These are phyloP conservation scores for Vitis rupestris DNA, from an alignment of 164 flowering plant species.

Conservation along the genomic window DNA sequence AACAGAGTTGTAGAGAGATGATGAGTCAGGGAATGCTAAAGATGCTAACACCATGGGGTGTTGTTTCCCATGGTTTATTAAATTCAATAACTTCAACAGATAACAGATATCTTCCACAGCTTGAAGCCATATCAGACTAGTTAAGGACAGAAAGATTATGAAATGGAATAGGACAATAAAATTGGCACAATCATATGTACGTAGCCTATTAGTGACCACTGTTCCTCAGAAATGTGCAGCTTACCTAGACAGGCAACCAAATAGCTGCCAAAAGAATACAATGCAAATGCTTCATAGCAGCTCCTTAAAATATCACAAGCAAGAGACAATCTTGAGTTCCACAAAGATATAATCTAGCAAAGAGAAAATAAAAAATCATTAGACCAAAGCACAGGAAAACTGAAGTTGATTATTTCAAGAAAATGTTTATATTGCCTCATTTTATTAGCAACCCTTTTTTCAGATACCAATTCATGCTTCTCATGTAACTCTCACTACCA, in stretches of 20 bases:
- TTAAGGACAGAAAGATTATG: neutral
- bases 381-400: neutral
- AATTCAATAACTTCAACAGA: neutral
- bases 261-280: slow-evolving; percentile 84
- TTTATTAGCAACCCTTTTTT: too few relatives aligned
- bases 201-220: too few relatives aligned
- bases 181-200: neutral
- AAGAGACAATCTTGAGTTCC: slow-evolving; percentile 56
- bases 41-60: neutral
- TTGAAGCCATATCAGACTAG: neutral
- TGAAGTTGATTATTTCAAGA: neutral
- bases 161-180: neutral
- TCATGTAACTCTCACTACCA: too few relatives aligned
- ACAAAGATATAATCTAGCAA: slow-evolving; percentile 68
- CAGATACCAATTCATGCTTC: too few relatives aligned
- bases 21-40: neutral
- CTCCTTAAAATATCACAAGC: slow-evolving; percentile 76
- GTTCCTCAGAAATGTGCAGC: slow-evolving; percentile 6
- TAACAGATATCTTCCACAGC: neutral
- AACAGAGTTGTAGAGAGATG: neutral
- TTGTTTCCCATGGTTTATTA: neutral
- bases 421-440: neutral
- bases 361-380: slow-evolving; percentile 7
- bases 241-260: slow-evolving; percentile 89
- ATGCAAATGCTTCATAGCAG: slow-evolving; percentile 91